Conservation (phyloP, 257 asterid species). For the Anisodus tanguticus region DNA sequence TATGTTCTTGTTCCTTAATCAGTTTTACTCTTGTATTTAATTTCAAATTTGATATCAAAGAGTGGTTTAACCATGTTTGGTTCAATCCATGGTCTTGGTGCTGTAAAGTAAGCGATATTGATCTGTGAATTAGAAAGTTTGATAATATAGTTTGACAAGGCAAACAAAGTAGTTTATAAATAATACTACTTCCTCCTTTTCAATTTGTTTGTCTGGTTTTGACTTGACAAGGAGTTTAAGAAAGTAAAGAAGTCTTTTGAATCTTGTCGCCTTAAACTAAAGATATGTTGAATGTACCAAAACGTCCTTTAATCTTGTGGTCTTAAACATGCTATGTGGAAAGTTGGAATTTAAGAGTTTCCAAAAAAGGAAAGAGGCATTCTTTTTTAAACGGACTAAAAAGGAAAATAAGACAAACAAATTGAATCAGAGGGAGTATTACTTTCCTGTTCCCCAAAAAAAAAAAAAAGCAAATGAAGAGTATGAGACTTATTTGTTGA, state of each 20-base stretch:
- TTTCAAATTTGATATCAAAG: background rate
- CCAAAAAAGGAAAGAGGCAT: no score
- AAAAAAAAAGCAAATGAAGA: background rate
- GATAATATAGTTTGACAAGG: background rate
- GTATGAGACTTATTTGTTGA: background rate
- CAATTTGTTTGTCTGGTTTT: no score
- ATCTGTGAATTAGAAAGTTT: background rate
- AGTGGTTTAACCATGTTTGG: constrained; percentile 22
- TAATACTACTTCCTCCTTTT: background rate
- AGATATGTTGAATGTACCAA: no score
- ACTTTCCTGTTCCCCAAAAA: background rate
- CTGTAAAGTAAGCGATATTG: background rate
- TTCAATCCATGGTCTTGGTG: background rate
- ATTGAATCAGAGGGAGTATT: no score
- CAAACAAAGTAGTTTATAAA: background rate
- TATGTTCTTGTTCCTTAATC: constrained; percentile 11
- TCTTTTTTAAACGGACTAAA: no score
- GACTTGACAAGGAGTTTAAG: no score
- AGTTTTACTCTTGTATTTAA: constrained; percentile 4
- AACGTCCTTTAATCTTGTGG: no score
- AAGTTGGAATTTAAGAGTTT: no score
- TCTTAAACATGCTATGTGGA: no score
- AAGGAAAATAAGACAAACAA: no score
- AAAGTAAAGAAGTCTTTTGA: no score
- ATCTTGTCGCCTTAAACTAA: no score